Conservation (phyloP, 75 land plant species). For the Cryptomeria japonica region DNA sequence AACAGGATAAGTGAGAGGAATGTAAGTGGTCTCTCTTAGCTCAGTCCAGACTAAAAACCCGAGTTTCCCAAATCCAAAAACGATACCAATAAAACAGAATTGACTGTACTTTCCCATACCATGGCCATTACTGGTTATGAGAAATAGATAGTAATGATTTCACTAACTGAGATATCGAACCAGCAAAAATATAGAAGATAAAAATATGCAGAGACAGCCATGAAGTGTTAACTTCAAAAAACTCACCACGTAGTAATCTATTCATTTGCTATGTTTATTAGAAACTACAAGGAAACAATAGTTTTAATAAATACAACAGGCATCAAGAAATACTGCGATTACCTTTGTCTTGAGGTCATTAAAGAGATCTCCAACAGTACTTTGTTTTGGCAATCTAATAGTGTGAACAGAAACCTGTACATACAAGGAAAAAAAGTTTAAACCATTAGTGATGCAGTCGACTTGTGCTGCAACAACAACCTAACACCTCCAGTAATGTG, state of each 20-base stretch:
- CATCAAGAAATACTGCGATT: neutral
- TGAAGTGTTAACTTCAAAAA: neutral
- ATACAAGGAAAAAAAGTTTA: constrained; percentile 5
- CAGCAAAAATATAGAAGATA: neutral
- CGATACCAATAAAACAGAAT: neutral
- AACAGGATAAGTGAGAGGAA: no score
- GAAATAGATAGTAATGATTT: neutral
- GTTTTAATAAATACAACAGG: neutral
- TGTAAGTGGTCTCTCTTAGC: no score
- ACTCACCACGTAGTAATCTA: neutral
- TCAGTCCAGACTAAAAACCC: no score
- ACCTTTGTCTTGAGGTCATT: constrained; percentile 93
- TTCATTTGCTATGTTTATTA: neutral
- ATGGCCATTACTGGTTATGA: neutral
- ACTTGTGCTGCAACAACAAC: neutral
- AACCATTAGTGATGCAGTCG: neutral
- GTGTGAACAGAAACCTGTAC: constrained; percentile 75
- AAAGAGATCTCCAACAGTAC: constrained; percentile 95
- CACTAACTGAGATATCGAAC: neutral
- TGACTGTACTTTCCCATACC: neutral
- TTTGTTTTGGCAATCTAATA: constrained; percentile 91
- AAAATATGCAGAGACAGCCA: neutral
- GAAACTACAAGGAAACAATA: neutral
- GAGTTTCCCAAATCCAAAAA: no score
- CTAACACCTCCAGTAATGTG: neutral